Percentiles rank a stretch among this genome's conserved stretches.
Conservation (phyloP, 73 alveolate genomes). For the Paramecium octaurelia region DNA sequence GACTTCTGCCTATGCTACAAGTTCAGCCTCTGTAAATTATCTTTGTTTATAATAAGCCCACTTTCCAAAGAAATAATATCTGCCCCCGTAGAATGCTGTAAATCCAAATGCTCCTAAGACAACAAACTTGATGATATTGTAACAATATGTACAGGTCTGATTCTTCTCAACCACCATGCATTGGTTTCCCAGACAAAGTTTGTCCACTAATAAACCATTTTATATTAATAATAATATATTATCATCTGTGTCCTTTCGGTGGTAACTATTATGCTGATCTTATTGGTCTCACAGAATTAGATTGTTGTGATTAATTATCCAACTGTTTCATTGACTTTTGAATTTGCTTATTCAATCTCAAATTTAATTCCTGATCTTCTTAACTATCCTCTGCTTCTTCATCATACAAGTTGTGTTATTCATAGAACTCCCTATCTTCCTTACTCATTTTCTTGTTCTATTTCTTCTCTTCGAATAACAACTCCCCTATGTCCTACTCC, state of each 20-base stretch:
- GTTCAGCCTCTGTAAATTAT: slow-evolving; percentile 14
- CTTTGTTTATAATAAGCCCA: slow-evolving; percentile 51
- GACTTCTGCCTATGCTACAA: slow-evolving; percentile 43
- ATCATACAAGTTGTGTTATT: slow-evolving; percentile 21
- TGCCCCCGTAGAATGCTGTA: slow-evolving; percentile 33
- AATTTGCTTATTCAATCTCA: slow-evolving; percentile 6
- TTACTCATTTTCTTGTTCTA: background rate
- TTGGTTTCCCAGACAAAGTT: slow-evolving; percentile 65
- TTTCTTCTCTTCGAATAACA: slow-evolving; percentile 29
- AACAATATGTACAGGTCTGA: slow-evolving; percentile 58
- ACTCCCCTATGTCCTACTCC: background rate
- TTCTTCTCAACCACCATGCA: slow-evolving; percentile 69
- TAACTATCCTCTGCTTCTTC: slow-evolving; percentile 26
- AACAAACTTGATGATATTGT: slow-evolving; percentile 9
- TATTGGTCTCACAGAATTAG: background rate
- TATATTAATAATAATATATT: background rate
- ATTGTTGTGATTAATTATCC: background rate
- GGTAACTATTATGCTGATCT: slow-evolving; percentile 32
- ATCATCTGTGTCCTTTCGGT: slow-evolving; percentile 25
- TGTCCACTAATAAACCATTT: slow-evolving; percentile 63
- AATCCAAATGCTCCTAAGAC: slow-evolving; percentile 38
- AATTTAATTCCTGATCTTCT: slow-evolving; percentile 26
- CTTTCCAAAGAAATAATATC: slow-evolving; percentile 65
- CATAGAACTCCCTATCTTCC: slow-evolving; percentile 36
- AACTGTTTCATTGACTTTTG: slow-evolving; percentile 17